Base-by-base conservation (phyloP, 192 early-diverging fungal species). In the Jimgerdemannia flammicorona region DNA sequence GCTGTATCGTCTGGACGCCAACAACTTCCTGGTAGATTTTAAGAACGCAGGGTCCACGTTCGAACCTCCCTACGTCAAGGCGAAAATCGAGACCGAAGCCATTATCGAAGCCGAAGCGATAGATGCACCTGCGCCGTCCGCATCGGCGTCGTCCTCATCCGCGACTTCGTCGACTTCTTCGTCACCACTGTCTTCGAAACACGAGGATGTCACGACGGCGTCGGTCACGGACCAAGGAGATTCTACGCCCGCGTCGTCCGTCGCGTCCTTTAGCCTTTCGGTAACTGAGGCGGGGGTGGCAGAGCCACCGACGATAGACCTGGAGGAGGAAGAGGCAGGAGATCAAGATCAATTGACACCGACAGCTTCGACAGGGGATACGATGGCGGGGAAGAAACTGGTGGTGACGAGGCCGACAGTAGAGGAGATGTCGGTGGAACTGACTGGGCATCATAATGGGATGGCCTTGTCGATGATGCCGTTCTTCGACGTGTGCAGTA, bases 11-110 rank as follows among this genome's bases (percentile, higher is more conserved):
- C 90, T 99, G 39, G 96, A 99, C 70, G 84, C 79, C 64, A 90
- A 95, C 75, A 97, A 94, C 78, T 98, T 95, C 79, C 83, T 99
- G 75, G 97, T 99, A 0, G 98, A 99, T 78, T 99, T 99, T 75
- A 97, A 97, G 80, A 93, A 95, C 64, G 90, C 91, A 2, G 86
- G 88, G 75, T 80, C 54, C 77, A 83, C 67, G 64, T 76, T 63
- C 70, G 44, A 74, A 43, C 29, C 29, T 29, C 29, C 29, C 70
- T 19, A 39, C 75, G 64, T 64, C 59, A 6, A 54, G 43, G 4
- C 14, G 44, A n/a, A 20, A 73, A 40, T 73, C 63, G 20, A 66
- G 67, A 67, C 64, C 59, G n/a, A 81, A 73, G 39, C 43, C 72
- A 40, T 54, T 3, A 67, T 64, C 14, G 71, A 72, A 17, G 78